These are phyloP conservation scores for Batrachochytrium dendrobatidis DNA, from an alignment of 371 early-diverging fungal species.

Conservation along the genomic window DNA sequence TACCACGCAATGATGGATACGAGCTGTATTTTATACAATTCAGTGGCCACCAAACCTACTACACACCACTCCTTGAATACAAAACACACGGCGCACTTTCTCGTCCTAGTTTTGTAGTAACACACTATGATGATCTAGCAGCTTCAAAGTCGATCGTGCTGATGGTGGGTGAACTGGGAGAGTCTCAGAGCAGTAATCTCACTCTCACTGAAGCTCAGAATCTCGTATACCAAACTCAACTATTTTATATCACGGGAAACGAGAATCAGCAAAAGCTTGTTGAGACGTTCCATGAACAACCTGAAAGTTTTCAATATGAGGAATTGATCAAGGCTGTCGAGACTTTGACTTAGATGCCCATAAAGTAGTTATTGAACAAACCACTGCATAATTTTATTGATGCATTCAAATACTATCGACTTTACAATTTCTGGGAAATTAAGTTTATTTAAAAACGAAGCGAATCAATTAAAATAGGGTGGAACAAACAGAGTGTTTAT, in stretches of 20 bases:
- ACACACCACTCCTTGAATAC: constrained; percentile 87
- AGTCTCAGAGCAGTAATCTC: constrained; percentile 44
- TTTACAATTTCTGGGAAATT: too few species aligned
- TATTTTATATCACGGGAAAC: constrained; percentile 80
- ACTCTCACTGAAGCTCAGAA: constrained; percentile 71
- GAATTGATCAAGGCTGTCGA: constrained; percentile 11
- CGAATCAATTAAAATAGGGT: too few species aligned
- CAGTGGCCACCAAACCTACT: constrained; percentile 70
- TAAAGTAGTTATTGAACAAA: too few species aligned
- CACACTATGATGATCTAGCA: constrained; percentile 79
- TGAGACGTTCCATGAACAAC: constrained; percentile 68
- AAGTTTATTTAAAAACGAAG: too few species aligned
- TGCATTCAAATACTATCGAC: too few species aligned
- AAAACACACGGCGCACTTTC: constrained; percentile 73
- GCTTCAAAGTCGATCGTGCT: constrained; percentile 75
- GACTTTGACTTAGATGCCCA: constrained; percentile 7
- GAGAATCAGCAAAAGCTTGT: constrained; percentile 58
- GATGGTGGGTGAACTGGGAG: constrained; percentile 79
- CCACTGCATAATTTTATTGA: too few species aligned
- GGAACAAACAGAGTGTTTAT: too few species aligned
- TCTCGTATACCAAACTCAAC: constrained; percentile 73
- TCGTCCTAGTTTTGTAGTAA: constrained; percentile 75
- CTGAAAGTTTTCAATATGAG: constrained; percentile 69
- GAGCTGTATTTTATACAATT: constrained; percentile 86
- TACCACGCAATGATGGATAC: constrained; percentile 74